Conservation (phyloP, 225 moss, liverwort and hornwort species). For the Thuidium tamariscinum region DNA sequence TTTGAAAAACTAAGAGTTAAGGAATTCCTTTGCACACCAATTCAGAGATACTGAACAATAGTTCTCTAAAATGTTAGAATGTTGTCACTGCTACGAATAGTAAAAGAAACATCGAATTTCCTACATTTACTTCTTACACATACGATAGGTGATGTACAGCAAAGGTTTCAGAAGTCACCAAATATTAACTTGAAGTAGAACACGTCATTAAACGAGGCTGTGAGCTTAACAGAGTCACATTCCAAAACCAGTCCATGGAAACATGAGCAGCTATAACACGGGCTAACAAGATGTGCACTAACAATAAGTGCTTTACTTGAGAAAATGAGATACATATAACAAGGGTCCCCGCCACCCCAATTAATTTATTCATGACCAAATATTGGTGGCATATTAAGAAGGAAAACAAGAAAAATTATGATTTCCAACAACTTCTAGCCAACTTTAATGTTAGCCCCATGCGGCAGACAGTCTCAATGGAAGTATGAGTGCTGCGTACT, state of each 20-base stretch:
- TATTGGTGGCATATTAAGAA: background rate
- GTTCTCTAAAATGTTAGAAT: background rate
- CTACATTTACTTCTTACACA: background rate
- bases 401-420: background rate
- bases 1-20: background rate
- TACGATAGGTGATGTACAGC: background rate
- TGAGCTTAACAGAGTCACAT: background rate
- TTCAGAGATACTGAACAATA: background rate
- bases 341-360: background rate
- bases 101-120: background rate
- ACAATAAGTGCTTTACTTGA: background rate
- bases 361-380: background rate
- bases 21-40: background rate
- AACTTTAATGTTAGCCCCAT: slow-evolving; percentile 13
- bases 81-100: background rate
- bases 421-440: slow-evolving; percentile 15
- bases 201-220: background rate
- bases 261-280: background rate
- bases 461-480: background rate
- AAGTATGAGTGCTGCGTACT: slow-evolving; percentile 15
- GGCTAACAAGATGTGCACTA: background rate
- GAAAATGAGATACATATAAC: background rate
- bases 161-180: background rate
- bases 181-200: background rate
- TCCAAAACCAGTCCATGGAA: background rate